A percentile compares a stretch with the other conserved stretches of the same genome.
Conservation (phyloP, 2,329 filamentous ascomycete genomes). For the Ilyonectria destructans region DNA sequence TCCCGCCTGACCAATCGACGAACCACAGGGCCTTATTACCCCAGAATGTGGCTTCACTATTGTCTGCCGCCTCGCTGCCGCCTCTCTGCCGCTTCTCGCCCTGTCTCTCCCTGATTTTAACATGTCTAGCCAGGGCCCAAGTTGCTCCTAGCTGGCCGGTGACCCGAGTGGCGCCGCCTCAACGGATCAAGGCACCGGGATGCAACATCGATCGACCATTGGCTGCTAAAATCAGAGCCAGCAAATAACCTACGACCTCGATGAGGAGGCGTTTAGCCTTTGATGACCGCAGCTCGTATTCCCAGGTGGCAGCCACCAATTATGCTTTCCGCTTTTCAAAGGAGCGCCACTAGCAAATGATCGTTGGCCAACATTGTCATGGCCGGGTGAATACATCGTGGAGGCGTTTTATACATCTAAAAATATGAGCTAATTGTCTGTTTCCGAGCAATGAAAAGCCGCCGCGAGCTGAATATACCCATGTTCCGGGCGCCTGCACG, state of each 20-base stretch:
- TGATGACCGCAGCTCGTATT: constrained; percentile 15
- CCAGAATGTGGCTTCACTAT: neutral
- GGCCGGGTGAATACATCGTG: neutral
- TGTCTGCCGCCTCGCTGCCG: neutral
- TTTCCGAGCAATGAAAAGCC: neutral
- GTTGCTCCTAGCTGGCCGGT: neutral
- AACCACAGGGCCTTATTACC: neutral
- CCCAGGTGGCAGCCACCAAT: neutral
- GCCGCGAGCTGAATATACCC: neutral
- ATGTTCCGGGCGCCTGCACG: no score
- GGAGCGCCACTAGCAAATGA: neutral
- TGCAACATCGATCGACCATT: neutral
- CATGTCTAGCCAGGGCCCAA: neutral
- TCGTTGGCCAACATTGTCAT: neutral
- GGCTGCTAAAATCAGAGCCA: constrained; percentile 5
- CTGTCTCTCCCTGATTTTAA: neutral
- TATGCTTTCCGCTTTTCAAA: constrained; percentile 11
- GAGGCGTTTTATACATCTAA: neutral
- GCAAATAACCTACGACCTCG: constrained; percentile 4
- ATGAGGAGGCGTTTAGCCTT: neutral
- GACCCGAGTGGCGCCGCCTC: neutral
- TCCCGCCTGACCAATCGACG: neutral
- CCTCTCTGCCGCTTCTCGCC: neutral
- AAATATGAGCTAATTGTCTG: neutral
- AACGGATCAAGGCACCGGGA: constrained; percentile 1